A percentile compares a stretch with the other conserved stretches of the same genome.
Evolutionary conservation across 192 early-diverging fungal genomes (phyloP).

Genomic region (Backusella mclennaniae): DNA sequence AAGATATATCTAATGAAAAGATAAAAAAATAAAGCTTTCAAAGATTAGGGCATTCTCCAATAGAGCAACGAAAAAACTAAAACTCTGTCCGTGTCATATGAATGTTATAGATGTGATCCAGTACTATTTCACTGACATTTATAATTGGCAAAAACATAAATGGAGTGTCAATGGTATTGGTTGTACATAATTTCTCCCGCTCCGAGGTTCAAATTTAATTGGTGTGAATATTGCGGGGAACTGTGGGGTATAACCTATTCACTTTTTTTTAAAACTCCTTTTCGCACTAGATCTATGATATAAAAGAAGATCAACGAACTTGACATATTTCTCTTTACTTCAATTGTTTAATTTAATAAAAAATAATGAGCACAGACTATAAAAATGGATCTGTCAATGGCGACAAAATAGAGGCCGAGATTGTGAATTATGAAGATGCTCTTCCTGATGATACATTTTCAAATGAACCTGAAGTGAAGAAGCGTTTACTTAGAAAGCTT

Average conservation of each 20-base stretch:
- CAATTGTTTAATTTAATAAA: background rate
- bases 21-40: background rate
- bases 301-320: slow-evolving; percentile 1
- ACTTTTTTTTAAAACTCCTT: background rate
- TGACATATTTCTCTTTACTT: background rate
- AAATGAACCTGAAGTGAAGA: slow-evolving; percentile 7
- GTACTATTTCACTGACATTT: background rate
- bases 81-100: background rate
- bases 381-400: slow-evolving; percentile 1
- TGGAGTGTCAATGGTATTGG: background rate
- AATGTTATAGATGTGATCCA: background rate
- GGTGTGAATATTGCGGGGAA: slow-evolving; percentile 10
- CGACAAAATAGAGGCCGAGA: background rate
- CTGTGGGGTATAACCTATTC: background rate
- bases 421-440: background rate
- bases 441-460: background rate
- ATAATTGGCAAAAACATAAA: background rate
- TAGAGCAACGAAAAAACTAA: background rate
- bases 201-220: background rate
- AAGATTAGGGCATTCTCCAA: background rate
- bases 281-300: background rate
- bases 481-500: slow-evolving; percentile 18
- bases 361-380: background rate
- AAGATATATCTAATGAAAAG: background rate
- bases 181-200: background rate